Evolutionary conservation across 2,329 filamentous ascomycete species (phyloP).

Genomic region (Talaromyces sp.): DNA sequence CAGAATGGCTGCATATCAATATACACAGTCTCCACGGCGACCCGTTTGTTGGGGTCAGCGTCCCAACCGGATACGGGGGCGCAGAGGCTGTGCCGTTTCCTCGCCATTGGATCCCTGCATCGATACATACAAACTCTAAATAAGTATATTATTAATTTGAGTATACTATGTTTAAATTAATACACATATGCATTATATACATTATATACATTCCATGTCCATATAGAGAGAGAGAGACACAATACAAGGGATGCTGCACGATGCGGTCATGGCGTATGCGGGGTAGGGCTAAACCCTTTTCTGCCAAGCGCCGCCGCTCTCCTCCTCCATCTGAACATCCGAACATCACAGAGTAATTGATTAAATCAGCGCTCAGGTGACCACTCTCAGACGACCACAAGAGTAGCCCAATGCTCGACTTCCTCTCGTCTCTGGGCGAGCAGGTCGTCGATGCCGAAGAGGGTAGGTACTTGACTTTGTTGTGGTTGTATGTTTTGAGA

Average conservation of each 20-base stretch:
- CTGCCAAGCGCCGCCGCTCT: neutral
- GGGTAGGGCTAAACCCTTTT: neutral
- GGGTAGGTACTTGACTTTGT: conserved; percentile 41
- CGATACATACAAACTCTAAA: too few relatives aligned
- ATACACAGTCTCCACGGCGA: neutral
- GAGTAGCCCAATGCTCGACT: conserved; percentile 19
- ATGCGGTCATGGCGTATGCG: neutral
- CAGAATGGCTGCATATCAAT: neutral
- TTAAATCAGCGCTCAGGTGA: too few relatives aligned
- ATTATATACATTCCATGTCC: too few relatives aligned
- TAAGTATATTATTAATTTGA: too few relatives aligned
- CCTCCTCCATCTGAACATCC: neutral
- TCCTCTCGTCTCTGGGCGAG: conserved; percentile 43
- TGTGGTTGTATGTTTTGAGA: neutral
- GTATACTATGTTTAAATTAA: too few relatives aligned
- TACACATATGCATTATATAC: too few relatives aligned
- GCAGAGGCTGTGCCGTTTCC: neutral
- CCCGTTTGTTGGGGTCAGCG: conserved; percentile 9
- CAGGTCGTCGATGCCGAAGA: conserved; percentile 57
- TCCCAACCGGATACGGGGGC: conserved; percentile 1
- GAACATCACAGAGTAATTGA: too few relatives aligned
- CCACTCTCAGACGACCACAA: too few relatives aligned
- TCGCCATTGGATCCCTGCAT: too few relatives aligned
- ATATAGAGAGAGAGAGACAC: too few relatives aligned
- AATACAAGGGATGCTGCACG: neutral